phyloP scores from a whole-genome alignment of 306 rosid species.

The Ochetophila trinervis region DNA sequence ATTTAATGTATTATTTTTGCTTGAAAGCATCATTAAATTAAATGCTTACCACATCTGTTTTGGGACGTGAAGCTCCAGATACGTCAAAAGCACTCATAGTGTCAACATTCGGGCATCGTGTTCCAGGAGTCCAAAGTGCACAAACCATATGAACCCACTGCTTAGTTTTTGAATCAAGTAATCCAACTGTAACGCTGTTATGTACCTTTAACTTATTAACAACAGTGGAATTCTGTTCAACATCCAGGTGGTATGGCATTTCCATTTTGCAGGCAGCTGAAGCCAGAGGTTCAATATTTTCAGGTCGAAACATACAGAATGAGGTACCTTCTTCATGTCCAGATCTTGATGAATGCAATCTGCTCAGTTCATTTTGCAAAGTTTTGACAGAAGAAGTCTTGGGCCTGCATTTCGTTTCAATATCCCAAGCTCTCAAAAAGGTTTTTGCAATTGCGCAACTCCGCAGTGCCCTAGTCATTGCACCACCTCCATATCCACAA shows the following conservation, averaged over 20 bases:
- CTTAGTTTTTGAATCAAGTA: conserved; percentile 48
- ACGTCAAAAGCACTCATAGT: conserved; percentile 81
- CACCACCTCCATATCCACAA: conserved; percentile 78
- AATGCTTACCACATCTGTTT: conserved; percentile 42
- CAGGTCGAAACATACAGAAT: conserved; percentile 14
- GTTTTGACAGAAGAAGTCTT: conserved; percentile 25
- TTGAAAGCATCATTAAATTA: conserved; percentile 4
- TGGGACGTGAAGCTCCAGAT: conserved; percentile 46
- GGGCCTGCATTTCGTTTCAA: conserved; percentile 31
- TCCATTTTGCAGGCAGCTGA: conserved; percentile 24
- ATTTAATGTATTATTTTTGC: background rate
- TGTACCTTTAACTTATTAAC: conserved; percentile 26
- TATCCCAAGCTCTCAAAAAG: conserved; percentile 48
- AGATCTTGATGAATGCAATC: conserved; percentile 27
- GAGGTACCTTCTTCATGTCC: conserved; percentile 19
- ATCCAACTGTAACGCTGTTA: conserved; percentile 55
- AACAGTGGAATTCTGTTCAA: conserved; percentile 4
- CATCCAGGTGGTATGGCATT: conserved; percentile 10
- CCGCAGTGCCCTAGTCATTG: conserved; percentile 58
- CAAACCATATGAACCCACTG: conserved; percentile 84
- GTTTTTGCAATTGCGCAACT: conserved; percentile 44
- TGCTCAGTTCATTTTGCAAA: conserved; percentile 22
- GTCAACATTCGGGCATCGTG: conserved; percentile 66
- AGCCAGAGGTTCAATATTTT: conserved; percentile 15
- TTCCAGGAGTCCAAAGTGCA: conserved; percentile 79